Percentiles rank a stretch among this genome's conserved stretches.
Conservation (phyloP, 108 stramenopile genomes). For the Aurantiochytrium sp. region DNA sequence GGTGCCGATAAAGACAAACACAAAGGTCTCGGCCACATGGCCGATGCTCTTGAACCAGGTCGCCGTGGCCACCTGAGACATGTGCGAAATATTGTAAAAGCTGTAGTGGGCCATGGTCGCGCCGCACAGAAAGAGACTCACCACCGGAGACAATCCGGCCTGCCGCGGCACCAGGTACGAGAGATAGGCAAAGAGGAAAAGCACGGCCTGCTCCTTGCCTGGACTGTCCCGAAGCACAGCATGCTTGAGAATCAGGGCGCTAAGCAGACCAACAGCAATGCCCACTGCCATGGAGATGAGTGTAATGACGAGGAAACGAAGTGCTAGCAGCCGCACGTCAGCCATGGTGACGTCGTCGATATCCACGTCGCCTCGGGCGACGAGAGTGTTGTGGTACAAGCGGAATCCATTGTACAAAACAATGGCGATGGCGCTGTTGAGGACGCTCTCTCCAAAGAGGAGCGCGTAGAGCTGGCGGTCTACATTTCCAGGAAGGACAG, state of each 20-base stretch:
- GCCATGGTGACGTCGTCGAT: constrained; percentile 40
- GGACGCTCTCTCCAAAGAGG: constrained; percentile 84
- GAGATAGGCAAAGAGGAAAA: constrained; percentile 84
- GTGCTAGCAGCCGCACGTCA: constrained; percentile 53
- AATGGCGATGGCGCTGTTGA: constrained; percentile 96
- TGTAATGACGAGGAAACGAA: constrained; percentile 31
- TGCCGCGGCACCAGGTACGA: constrained; percentile 80
- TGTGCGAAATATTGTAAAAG: constrained; percentile 75
- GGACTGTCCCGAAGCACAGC: constrained; percentile 71
- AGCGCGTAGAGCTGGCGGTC: constrained; percentile 80
- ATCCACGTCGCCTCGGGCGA: not conserved
- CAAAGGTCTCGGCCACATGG: constrained; percentile 72
- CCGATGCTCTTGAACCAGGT: constrained; percentile 87
- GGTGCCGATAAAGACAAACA: constrained; percentile 60
- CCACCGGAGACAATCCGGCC: constrained; percentile 74
- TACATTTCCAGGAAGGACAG: constrained; percentile 69
- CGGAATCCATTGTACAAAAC: constrained; percentile 85
- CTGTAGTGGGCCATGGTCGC: constrained; percentile 82
- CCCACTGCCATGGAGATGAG: constrained; percentile 67
- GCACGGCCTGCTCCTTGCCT: constrained; percentile 75
- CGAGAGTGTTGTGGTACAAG: constrained; percentile 49
- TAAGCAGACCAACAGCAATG: constrained; percentile 65
- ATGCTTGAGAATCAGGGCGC: constrained; percentile 73
- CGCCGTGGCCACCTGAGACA: constrained; percentile 76
- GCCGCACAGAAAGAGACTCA: constrained; percentile 89